phyloP scores from a whole-genome alignment of 2,329 filamentous ascomycete genomes.

The Bipolaris sorokiniana region DNA sequence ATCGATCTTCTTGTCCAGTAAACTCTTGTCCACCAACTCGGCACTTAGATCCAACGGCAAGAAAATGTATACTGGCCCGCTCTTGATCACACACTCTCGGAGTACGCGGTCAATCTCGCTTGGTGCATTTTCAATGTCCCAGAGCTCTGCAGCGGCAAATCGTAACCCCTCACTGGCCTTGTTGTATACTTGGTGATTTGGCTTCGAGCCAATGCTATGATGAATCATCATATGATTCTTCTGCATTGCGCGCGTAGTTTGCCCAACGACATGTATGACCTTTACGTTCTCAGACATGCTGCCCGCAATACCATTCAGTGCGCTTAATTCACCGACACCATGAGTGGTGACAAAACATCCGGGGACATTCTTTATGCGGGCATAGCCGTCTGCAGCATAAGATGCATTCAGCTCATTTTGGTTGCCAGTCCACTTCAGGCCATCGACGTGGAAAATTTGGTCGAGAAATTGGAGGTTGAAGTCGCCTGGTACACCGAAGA shows the following conservation, averaged over 20 bases:
- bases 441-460: slow-evolving; percentile 49
- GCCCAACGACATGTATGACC: slow-evolving; percentile 55
- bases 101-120: slow-evolving; percentile 54
- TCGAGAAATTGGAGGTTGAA: slow-evolving; percentile 56
- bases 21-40: slow-evolving; percentile 42
- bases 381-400: slow-evolving; percentile 65
- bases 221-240: slow-evolving; percentile 54
- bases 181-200: slow-evolving; percentile 52
- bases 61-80: slow-evolving; percentile 54
- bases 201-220: slow-evolving; percentile 52
- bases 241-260: slow-evolving; percentile 53
- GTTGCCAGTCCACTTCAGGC: slow-evolving; percentile 58
- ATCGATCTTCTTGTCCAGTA: slow-evolving; percentile 49
- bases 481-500: slow-evolving; percentile 55
- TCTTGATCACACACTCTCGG: slow-evolving; percentile 52
- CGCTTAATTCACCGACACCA: slow-evolving; percentile 61
- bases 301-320: slow-evolving; percentile 55
- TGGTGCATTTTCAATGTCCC: slow-evolving; percentile 49
- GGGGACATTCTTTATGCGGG: slow-evolving; percentile 59
- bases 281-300: slow-evolving; percentile 53
- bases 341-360: slow-evolving; percentile 63
- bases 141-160: slow-evolving; percentile 50
- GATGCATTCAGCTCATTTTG: slow-evolving; percentile 65
- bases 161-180: slow-evolving; percentile 48
- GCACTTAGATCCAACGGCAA: slow-evolving; percentile 52